Percentiles rank a stretch among this genome's conserved stretches.
Conservation (phyloP, 108 stramenopile genomes). For the Cyclostephanos invisitatus region DNA sequence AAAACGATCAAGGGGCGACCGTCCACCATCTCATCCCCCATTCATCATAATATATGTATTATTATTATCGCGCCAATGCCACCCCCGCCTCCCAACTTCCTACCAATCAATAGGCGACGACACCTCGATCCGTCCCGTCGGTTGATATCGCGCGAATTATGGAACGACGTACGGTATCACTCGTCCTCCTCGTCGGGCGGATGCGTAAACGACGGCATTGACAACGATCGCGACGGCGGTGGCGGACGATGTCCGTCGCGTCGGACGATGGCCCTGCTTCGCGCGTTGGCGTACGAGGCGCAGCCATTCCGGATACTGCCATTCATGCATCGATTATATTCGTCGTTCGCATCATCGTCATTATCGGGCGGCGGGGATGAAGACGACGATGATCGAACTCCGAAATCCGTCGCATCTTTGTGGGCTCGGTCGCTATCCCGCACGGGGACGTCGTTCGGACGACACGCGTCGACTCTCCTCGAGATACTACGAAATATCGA, state of each 20-base stretch:
- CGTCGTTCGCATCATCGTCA: background rate
- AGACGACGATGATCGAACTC: too few relatives aligned
- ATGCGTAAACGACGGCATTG: background rate
- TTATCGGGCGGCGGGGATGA: too few relatives aligned
- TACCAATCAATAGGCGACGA: background rate
- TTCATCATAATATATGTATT: too few relatives aligned
- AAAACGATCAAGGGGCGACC: too few relatives aligned
- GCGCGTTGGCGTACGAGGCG: background rate
- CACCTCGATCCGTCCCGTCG: background rate
- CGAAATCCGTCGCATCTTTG: too few relatives aligned
- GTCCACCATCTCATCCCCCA: too few relatives aligned
- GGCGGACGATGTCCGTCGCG: too few relatives aligned
- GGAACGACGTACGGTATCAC: background rate
- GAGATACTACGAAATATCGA: background rate
- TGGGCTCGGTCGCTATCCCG: too few relatives aligned
- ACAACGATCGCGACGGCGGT: background rate
- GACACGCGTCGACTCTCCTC: too few relatives aligned
- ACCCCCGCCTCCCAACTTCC: background rate
- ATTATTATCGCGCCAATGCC: too few relatives aligned
- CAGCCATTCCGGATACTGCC: background rate
- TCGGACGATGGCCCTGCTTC: background rate
- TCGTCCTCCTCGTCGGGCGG: background rate
- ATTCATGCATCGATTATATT: too few relatives aligned
- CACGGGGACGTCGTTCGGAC: too few relatives aligned
- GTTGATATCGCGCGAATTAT: background rate